Evolutionary conservation across 192 early-diverging fungal genomes (phyloP), one percentile per base, ranked within the genome.

Genomic region (Coemansia sp.): DNA sequence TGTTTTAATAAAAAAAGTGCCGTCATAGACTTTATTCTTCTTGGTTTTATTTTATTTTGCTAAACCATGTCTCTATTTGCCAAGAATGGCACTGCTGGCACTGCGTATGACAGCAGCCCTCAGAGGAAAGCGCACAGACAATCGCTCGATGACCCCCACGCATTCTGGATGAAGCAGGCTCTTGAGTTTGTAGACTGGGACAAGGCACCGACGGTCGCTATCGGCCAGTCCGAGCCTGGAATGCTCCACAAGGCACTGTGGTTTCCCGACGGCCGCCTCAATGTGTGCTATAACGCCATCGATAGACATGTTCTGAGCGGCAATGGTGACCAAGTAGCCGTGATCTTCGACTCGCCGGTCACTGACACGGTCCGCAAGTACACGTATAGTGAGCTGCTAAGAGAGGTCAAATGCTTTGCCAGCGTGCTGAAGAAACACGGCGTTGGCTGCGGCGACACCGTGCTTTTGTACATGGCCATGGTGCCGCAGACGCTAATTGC

Each of bases 401-500:
- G 85, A 7, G 68, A 86, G 16, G 90, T 95, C 18, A 75, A 88
- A 55, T 74, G 66, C 4, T 82, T 91, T 25, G 87, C 92, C 11
- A 82, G 78, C 8, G 84, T 91, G 25, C 73, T 94, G 34, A 62
- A 66, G 9, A 68, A 70, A 11, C 75, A 89, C 50, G 88, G 83
- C 20, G 82, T 92, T 6, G 63, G 30, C 29, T 83, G 84, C 24
- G 91, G 94, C 20, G 88, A 91, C 60, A 86, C 82, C 5, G 91
- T 93, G 5, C 61, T 94, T 35, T 82, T 95, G 22, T 94, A 91
- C 78, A 91, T 91, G 89, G 87, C 89, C 22, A 89, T 91, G 89
- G 84, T 93, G 7, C 87, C 88, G 11, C 86, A 95, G 61, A 88
- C 91, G 9, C 78, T 90, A 10, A 71, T 93, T 62, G 88, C 86